Conservation (phyloP, 2,329 filamentous ascomycete species). For the Fusarium albosuccineum region DNA sequence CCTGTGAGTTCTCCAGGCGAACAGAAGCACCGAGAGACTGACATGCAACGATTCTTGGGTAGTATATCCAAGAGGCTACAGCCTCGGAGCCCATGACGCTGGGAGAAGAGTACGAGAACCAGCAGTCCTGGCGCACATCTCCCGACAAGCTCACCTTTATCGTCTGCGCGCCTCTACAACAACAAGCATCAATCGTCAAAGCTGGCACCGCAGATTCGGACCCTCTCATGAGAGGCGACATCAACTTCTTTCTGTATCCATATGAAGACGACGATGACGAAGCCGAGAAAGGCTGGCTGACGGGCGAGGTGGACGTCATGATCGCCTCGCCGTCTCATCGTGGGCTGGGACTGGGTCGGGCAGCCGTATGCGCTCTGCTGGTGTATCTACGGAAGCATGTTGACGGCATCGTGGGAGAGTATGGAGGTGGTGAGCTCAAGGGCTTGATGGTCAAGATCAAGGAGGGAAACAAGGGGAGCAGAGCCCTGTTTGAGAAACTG, state of each 20-base stretch:
- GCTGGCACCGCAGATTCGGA: constrained; percentile 66
- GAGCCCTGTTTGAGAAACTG: constrained; percentile 63
- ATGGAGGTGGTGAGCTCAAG: constrained; percentile 44
- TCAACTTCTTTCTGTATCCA: constrained; percentile 83
- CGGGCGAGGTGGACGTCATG: constrained; percentile 90
- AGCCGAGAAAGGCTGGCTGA: constrained; percentile 46
- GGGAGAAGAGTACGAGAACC: constrained; percentile 89
- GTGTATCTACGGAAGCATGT: constrained; percentile 72
- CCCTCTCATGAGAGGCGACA: constrained; percentile 76
- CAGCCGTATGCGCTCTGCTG: constrained; percentile 76
- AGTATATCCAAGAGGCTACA: constrained; percentile 85
- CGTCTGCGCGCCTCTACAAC: constrained; percentile 68
- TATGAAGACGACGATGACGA: constrained; percentile 65
- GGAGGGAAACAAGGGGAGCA: constrained; percentile 65
- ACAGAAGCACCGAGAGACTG: background rate
- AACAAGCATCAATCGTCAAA: constrained; percentile 10
- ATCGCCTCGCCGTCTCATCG: constrained; percentile 73
- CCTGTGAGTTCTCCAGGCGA: constrained; percentile 59
- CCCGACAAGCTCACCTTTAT: constrained; percentile 95
- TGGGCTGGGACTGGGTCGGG: constrained; percentile 73
- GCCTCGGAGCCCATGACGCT: constrained; percentile 88
- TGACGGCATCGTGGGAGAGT: constrained; percentile 64
- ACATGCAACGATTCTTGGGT: background rate
- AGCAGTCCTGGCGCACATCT: constrained; percentile 85
- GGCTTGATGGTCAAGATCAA: constrained; percentile 70